Evolutionary conservation across 257 asterid species (phyloP), one percentile per base, ranked within the genome.

Genomic region (Echites panduratus): DNA sequence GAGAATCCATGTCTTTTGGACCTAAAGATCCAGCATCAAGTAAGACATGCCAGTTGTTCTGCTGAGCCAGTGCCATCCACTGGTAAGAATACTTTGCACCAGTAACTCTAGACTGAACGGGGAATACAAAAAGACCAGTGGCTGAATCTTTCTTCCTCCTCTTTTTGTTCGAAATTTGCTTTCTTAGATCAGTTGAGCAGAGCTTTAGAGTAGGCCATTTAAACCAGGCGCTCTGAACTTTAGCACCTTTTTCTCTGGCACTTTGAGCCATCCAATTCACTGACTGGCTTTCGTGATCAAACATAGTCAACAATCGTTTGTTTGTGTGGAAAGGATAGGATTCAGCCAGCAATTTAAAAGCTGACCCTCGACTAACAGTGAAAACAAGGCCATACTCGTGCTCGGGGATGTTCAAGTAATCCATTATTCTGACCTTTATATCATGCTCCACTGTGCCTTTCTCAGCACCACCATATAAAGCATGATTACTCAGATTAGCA

Each of bases 51-150:
- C 99, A 95, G 67, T 92, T 95, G 75, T 95, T 95, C 91, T 95
- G 99, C 79, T 95, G 98, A 62, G 99, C 99, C 79, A 95, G 73
- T 13, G 99, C 97, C 98, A 95, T 92, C 99, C 99, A 95, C 73
- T 95, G 99, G 75, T 95, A 95, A 4, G 98, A 95, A 82, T 95
- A 95, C 81, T 90, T 95, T 0, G 98, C 98, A 63, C 99, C 99
- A 14, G 96, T 90, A 63, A 95, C 99, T 66, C 99, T 83, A 11
- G 98, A 95, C 76, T 95, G 99, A 49, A 95, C 99, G 48, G 99
- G 99, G 79, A 95, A 95, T 58, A 92, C 98, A 64, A 95, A 92
- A 61, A 95, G 97, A 47, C 99, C 99, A 20, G 89, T 83, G 0
- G 97, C 97, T 3, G 96, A 82, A 82, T 95, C 98, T 77, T 92